Evolutionary conservation across 441 rosid species (phyloP).

Genomic region (Raphanus hybrid): DNA sequence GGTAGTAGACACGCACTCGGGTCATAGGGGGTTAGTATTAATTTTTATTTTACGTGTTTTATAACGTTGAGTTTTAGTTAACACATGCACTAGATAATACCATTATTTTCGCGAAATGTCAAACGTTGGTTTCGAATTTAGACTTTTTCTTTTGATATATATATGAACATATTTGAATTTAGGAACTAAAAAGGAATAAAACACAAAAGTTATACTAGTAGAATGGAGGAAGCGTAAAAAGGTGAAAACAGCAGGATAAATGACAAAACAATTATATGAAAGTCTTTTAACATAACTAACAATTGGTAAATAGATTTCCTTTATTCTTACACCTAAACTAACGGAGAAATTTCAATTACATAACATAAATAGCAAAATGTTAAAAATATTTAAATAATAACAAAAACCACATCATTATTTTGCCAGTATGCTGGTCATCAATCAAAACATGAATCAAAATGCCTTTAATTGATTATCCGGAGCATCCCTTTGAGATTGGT

Average conservation of each 20-base stretch:
- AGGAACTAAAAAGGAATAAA: too few species aligned
- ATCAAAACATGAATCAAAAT: not conserved
- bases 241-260: not conserved
- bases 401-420: not conserved
- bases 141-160: too few species aligned
- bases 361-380: not conserved
- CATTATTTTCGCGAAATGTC: too few species aligned
- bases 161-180: too few species aligned
- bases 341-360: not conserved
- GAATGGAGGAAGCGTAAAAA: too few species aligned
- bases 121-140: too few species aligned
- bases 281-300: not conserved
- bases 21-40: too few species aligned
- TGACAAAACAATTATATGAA: not conserved
- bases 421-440: not conserved
- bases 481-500: not conserved
- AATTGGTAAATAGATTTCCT: not conserved
- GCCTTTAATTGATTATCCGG: not conserved
- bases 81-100: too few species aligned
- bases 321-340: not conserved
- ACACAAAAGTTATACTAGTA: too few species aligned
- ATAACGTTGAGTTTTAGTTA: too few species aligned
- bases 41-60: too few species aligned
- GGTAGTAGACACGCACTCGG: too few species aligned
- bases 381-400: not conserved